phyloP scores from a whole-genome alignment of 2,329 filamentous ascomycete genomes.

The Verticillium nubilum region DNA sequence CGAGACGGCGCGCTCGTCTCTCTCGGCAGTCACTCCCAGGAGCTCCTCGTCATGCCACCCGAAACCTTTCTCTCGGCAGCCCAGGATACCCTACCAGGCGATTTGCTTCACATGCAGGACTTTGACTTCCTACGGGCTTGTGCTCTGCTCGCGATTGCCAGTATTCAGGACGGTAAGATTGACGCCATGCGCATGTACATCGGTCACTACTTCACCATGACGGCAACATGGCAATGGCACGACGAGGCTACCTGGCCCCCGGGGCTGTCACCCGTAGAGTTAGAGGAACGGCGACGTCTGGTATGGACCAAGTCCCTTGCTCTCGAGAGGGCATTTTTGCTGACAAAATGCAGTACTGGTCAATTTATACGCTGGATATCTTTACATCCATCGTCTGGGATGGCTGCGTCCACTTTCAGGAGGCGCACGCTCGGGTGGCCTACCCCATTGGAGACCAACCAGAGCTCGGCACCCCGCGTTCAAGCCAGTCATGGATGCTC shows the following conservation, averaged over 20 bases:
- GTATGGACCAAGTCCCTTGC: slow-evolving; percentile 21
- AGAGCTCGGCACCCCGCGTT: neutral
- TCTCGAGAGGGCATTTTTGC: neutral
- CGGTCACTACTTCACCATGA: slow-evolving; percentile 42
- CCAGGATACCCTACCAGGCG: slow-evolving; percentile 28
- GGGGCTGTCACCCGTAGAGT: slow-evolving; percentile 35
- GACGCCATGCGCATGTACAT: slow-evolving; percentile 43
- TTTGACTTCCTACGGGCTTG: slow-evolving; percentile 37
- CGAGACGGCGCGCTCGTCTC: slow-evolving; percentile 36
- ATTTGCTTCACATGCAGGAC: slow-evolving; percentile 20
- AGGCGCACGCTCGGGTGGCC: slow-evolving; percentile 37
- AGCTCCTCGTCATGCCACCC: slow-evolving; percentile 27
- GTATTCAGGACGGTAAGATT: slow-evolving; percentile 44
- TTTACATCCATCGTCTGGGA: slow-evolving; percentile 46
- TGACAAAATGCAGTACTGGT: slow-evolving; percentile 37
- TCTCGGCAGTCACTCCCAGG: neutral
- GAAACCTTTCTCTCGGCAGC: slow-evolving; percentile 39
- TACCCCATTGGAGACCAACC: slow-evolving; percentile 35
- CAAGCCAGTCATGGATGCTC: slow-evolving; percentile 36
- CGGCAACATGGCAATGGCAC: slow-evolving; percentile 40
- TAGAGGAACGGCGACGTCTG: slow-evolving; percentile 38
- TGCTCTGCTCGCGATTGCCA: slow-evolving; percentile 40
- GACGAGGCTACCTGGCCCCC: slow-evolving; percentile 47
- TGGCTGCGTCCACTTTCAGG: slow-evolving; percentile 23
- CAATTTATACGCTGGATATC: slow-evolving; percentile 50